Base-by-base conservation (phyloP, 306 rosid genomes). In the Ceratonia siliqua region DNA sequence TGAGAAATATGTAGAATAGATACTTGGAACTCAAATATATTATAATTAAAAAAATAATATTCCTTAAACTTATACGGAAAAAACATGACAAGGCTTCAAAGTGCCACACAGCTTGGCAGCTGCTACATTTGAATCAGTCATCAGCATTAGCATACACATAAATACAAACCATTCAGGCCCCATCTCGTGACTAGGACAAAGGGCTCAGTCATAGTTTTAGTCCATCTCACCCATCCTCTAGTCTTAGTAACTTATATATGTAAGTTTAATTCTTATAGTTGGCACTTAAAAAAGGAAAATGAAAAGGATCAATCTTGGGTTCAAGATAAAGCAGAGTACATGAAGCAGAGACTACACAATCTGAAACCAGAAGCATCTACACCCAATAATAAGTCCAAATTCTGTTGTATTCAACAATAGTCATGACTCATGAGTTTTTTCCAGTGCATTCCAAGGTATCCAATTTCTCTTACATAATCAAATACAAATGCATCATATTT, bases 1-100 rank as follows among this genome's bases (percentile, higher is more conserved):
- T 91, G 90, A 76, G 66, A 49, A 72, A 18, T 76, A 67, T 36
- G 67, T 75, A 69, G 64, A 84, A 70, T 61, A 15, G 8, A 75
- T 48, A 73, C 64, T 70, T 74, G 67, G 36, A 78, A 67, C 13
- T 50, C 62, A 78, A 61, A 62, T 15, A 58, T 59, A 14, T 32
- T 42, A 56, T 5, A 76, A 39, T 5, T 0, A 30, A 18, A 30
- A 11, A 58, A 21, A 9, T 36, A 18, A 41, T 2, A 70, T 13
- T 68, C 49, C 54, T 48, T 22, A 32, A 83, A 5, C 48, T 33
- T 52, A 58, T 13, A 41, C 14, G 38, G 74, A 62, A 41, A 76
- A 56, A 48, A 30, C 13, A 61, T 24, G 54, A 77, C 54, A 62
- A 22, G 17, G 69, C 20, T 56, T 55, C 36, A 50, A 13, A 27